Evolutionary conservation across 2,329 filamentous ascomycete species (phyloP).

Genomic region (Colletotrichum limetticola): DNA sequence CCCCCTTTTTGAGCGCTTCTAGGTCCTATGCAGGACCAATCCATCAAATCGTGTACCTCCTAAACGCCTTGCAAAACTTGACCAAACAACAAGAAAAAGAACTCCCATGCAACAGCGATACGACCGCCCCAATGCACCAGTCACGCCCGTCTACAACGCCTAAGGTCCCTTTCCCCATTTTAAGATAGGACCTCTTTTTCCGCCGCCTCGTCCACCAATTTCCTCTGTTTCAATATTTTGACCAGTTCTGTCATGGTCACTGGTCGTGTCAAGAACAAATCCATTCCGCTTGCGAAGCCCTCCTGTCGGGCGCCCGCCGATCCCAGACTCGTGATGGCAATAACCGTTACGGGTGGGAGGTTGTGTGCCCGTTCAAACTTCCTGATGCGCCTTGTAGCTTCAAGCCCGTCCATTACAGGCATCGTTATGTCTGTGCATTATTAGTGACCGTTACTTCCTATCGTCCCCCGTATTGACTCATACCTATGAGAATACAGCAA

Average conservation of each 20-base stretch:
- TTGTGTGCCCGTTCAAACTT: constrained; percentile 51
- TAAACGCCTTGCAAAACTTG: constrained; percentile 24
- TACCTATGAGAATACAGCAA: constrained; percentile 36
- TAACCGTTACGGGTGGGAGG: constrained; percentile 51
- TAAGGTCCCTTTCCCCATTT: background rate
- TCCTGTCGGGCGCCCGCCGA: constrained; percentile 55
- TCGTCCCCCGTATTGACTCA: background rate
- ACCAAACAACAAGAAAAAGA: background rate
- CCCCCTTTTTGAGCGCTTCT: constrained; percentile 9
- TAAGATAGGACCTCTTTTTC: constrained; percentile 11
- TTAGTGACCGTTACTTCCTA: background rate
- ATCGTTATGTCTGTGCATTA: constrained; percentile 53
- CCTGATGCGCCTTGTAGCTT: constrained; percentile 52
- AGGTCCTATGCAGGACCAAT: constrained; percentile 15
- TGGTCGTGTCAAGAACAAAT: constrained; percentile 59
- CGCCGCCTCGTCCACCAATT: constrained; percentile 17
- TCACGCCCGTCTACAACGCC: background rate
- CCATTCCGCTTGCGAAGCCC: constrained; percentile 55
- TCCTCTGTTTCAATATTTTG: constrained; percentile 29
- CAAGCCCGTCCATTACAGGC: constrained; percentile 57
- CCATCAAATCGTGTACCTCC: background rate
- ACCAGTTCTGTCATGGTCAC: constrained; percentile 49
- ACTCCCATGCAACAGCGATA: background rate
- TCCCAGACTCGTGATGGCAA: constrained; percentile 57
- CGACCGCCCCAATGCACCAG: background rate